Base-by-base conservation (phyloP, 805 yeast genomes). In the Teunomyces stri region DNA sequence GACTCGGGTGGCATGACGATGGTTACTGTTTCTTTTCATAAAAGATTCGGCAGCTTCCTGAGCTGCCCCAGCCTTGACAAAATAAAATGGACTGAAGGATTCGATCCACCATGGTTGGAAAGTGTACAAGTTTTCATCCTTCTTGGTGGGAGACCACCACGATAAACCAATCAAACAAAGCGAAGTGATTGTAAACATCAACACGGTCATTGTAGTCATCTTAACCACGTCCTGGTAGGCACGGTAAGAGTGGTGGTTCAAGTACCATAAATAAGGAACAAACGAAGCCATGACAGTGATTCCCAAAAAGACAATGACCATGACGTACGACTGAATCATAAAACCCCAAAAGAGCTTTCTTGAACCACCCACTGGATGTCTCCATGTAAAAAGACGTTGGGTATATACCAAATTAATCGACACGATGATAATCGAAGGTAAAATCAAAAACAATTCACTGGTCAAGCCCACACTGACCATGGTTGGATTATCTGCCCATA, bases 31-130 rank as follows among this genome's bases (percentile, higher is more conserved):
- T 42, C 58, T 45, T 47, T 53, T 50, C 57, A 55, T 53, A 40
- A 57, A 57, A 1, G 59, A 48, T 27, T 54, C 61, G 28, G 50
- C 59, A 6, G 61, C 60, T 35, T 49, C 45, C 12, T 44, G 51
- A 3, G 58, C 61, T 7, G 62, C 62, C 9, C 55, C 56, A 11
- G 43, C 42, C 44, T 51, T 43, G 29, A 56, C 59, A 47, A 56
- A 59, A 50, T 59, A 57, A 11, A 55, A 51, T 3, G 56, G 56
- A 12, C 43, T n/a, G 43, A 59, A 59, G 11, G 50, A 43, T 28
- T 57, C 56, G 29, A 57, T 56, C 60, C 61, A 59, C 62, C 62
- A 59, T 2, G 62, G 60, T 37, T 57, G 62, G 45, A 53, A 59
- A 3, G 62, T 59, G 44, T 54, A 54, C 43, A 56, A 49, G 30